A percentile compares a stretch with the other conserved stretches of the same genome.
phyloP scores from a whole-genome alignment of 2,329 filamentous ascomycete species.

The Diaporthe sp. region DNA sequence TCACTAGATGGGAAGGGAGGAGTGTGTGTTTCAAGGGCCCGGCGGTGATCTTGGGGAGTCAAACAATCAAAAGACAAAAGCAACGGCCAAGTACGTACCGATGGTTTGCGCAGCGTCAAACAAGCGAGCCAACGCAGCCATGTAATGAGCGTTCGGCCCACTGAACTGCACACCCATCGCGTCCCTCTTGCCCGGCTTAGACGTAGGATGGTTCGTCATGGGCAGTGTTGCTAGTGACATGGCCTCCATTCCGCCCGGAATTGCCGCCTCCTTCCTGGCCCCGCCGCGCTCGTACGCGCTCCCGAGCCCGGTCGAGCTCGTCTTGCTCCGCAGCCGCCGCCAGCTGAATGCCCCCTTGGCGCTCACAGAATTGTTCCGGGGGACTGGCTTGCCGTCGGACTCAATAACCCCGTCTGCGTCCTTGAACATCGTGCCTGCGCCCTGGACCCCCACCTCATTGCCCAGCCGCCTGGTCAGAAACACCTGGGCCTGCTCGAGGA shows the following conservation, averaged over 20 bases:
- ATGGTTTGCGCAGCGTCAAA: slow-evolving; percentile 95
- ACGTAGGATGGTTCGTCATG: slow-evolving; percentile 77
- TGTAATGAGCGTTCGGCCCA: slow-evolving; percentile 90
- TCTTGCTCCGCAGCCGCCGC: slow-evolving; percentile 91
- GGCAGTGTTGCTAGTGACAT: slow-evolving; percentile 79
- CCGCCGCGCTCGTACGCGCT: slow-evolving; percentile 63
- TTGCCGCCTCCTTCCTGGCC: slow-evolving; percentile 49
- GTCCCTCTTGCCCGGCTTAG: slow-evolving; percentile 79
- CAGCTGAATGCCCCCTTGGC: slow-evolving; percentile 88
- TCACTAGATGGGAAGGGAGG: slow-evolving; percentile 12
- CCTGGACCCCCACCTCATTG: slow-evolving; percentile 90
- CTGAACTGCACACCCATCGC: slow-evolving; percentile 77
- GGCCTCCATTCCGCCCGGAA: slow-evolving; percentile 65
- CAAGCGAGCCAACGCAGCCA: slow-evolving; percentile 87
- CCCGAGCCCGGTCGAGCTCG: slow-evolving; percentile 75
- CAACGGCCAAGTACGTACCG: slow-evolving; percentile 70
- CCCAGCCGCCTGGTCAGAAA: slow-evolving; percentile 86
- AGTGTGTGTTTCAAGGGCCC: not conserved
- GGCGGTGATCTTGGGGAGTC: not conserved
- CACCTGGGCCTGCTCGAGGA: slow-evolving; percentile 87
- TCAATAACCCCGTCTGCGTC: slow-evolving; percentile 63
- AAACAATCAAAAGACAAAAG: not conserved
- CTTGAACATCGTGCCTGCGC: slow-evolving; percentile 80
- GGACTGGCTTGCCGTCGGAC: slow-evolving; percentile 59
- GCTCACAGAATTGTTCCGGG: slow-evolving; percentile 72